phyloP scores from a whole-genome alignment of 1,284 basidiomycete genomes.

The Inonotus obliquus region DNA sequence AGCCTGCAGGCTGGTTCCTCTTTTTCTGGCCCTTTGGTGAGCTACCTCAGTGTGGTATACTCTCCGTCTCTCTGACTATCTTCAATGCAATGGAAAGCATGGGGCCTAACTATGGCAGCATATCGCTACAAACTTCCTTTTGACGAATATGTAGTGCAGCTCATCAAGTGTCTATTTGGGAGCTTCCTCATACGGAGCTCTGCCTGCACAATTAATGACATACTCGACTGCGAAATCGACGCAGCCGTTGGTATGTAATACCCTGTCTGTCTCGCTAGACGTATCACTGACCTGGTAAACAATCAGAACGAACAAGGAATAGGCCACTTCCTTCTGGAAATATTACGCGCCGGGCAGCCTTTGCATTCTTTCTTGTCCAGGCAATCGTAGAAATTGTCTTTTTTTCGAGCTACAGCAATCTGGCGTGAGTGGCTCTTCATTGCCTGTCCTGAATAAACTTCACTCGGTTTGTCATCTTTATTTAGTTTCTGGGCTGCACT shows the following conservation, averaged over 20 bases:
- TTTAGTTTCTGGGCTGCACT: conserved; percentile 7
- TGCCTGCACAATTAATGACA: conserved; percentile 35
- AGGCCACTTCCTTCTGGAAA: conserved; percentile 20
- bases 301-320: conserved; percentile 25
- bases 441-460: neutral
- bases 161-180: neutral
- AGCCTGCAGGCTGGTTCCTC: too few species aligned
- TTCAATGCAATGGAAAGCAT: too few species aligned
- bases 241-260: conserved; percentile 28
- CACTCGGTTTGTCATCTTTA: too few species aligned
- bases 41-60: too few species aligned
- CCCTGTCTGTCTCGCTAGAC: neutral
- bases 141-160: too few species aligned
- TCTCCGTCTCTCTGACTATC: too few species aligned
- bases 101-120: too few species aligned
- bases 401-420: conserved; percentile 3
- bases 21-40: too few species aligned
- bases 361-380: conserved; percentile 26
- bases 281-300: neutral
- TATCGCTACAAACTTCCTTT: too few species aligned
- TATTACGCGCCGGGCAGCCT: neutral
- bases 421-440: neutral
- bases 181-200: conserved; percentile 22
- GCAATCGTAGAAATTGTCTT: conserved; percentile 17
- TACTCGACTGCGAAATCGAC: conserved; percentile 37